These are phyloP conservation scores for Martensiomyces pterosporus DNA, from an alignment of 192 early-diverging fungal genomes.

Conservation along the genomic window DNA sequence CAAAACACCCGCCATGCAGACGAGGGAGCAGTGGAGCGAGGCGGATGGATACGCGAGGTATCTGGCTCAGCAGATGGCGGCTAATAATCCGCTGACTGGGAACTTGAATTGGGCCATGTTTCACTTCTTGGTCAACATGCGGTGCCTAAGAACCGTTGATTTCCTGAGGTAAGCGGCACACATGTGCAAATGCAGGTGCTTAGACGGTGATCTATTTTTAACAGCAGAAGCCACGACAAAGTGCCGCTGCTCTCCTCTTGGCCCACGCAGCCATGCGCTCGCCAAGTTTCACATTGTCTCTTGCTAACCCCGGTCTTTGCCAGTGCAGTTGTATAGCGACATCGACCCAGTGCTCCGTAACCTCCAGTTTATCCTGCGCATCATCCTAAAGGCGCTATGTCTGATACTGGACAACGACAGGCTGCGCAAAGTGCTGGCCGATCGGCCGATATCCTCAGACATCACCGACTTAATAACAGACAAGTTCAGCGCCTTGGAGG, in stretches of 20 bases:
- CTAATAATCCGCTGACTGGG: slow-evolving; percentile 34
- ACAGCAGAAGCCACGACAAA: too few relatives aligned
- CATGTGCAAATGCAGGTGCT: too few relatives aligned
- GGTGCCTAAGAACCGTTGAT: slow-evolving; percentile 45
- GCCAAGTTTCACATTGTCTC: too few relatives aligned
- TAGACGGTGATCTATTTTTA: too few relatives aligned
- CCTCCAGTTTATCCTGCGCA: slow-evolving; percentile 35
- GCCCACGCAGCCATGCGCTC: too few relatives aligned
- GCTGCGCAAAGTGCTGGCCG: slow-evolving; percentile 28
- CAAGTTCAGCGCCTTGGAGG: slow-evolving; percentile 25
- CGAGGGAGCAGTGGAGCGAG: slow-evolving; percentile 33
- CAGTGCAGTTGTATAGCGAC: too few relatives aligned
- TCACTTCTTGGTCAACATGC: slow-evolving; percentile 41
- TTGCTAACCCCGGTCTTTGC: too few relatives aligned
- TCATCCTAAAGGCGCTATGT: slow-evolving; percentile 28
- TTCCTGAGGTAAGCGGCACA: slow-evolving; percentile 12
- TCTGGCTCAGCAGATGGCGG: slow-evolving; percentile 37
- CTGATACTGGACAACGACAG: slow-evolving; percentile 5
- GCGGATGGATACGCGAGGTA: slow-evolving; percentile 25
- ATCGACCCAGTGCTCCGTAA: slow-evolving; percentile 29
- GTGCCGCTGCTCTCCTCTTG: too few relatives aligned
- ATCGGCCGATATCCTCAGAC: slow-evolving; percentile 26
- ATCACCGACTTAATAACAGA: slow-evolving; percentile 31
- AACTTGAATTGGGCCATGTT: slow-evolving; percentile 48
- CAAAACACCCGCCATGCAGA: slow-evolving; percentile 5